These are phyloP conservation scores for Pyrenula aspistea DNA, from an alignment of 495 filamentous ascomycete species.

Conservation along the genomic window DNA sequence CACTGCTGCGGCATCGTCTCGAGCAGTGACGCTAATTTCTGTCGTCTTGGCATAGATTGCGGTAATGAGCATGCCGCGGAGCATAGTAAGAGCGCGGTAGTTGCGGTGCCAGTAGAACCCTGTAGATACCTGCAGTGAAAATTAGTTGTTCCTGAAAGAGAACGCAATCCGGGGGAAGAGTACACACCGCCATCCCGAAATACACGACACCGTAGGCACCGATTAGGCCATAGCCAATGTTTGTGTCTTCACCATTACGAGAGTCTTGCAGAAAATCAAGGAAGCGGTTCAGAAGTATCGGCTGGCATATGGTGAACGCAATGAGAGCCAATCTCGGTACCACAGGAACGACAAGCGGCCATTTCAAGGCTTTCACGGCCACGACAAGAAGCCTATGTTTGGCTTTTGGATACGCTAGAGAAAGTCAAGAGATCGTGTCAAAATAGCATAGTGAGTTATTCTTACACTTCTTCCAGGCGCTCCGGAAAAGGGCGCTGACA, in stretches of 20 bases:
- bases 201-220: slow-evolving; percentile 40
- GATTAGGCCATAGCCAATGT: slow-evolving; percentile 43
- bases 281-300: slow-evolving; percentile 45
- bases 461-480: slow-evolving; percentile 18
- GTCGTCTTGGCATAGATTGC: slow-evolving; percentile 43
- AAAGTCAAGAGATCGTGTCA: slow-evolving; percentile 11
- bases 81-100: slow-evolving; percentile 46
- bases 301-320: slow-evolving; percentile 51
- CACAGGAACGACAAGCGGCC: slow-evolving; percentile 32
- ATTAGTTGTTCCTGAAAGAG: too few relatives aligned
- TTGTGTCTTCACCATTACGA: slow-evolving; percentile 21
- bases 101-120: slow-evolving; percentile 45
- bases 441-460: neutral
- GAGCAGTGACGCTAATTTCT: slow-evolving; percentile 14
- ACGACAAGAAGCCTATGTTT: slow-evolving; percentile 30
- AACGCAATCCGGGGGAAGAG: too few relatives aligned
- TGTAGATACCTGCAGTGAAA: slow-evolving; percentile 23
- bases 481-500: slow-evolving; percentile 23
- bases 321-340: slow-evolving; percentile 41
- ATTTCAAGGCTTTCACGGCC: slow-evolving; percentile 27
- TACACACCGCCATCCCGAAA: slow-evolving; percentile 36
- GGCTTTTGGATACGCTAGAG: slow-evolving; percentile 16
- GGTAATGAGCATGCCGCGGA: slow-evolving; percentile 42
- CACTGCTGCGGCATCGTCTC: slow-evolving; percentile 32
- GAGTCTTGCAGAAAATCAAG: slow-evolving; percentile 33